Conservation (phyloP, 2,329 filamentous ascomycete species). For the Aspergillus sp. region DNA sequence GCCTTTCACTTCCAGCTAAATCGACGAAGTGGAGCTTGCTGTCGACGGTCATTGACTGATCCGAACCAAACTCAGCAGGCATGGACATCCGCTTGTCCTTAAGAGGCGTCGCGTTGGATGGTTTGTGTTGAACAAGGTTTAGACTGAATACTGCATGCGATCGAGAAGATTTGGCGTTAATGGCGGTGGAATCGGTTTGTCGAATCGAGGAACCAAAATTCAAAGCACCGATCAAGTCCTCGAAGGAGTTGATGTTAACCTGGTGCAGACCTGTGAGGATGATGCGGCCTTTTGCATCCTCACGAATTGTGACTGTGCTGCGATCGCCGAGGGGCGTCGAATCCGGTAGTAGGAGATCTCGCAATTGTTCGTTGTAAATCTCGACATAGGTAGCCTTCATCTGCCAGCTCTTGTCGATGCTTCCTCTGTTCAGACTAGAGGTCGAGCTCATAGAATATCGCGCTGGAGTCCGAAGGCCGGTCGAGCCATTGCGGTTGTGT, state of each 20-base stretch:
- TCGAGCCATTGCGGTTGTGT: slow-evolving; percentile 61
- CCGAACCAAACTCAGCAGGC: slow-evolving; percentile 67
- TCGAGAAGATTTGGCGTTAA: slow-evolving; percentile 95
- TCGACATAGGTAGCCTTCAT: slow-evolving; percentile 89
- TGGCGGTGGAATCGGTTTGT: slow-evolving; percentile 93
- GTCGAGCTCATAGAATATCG: slow-evolving; percentile 65
- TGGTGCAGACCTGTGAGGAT: slow-evolving; percentile 85
- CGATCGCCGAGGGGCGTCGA: slow-evolving; percentile 65
- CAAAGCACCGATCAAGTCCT: slow-evolving; percentile 82
- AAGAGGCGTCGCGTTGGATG: slow-evolving; percentile 37
- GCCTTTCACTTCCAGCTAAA: slow-evolving; percentile 88
- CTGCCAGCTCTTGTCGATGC: slow-evolving; percentile 73
- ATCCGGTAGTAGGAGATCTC: slow-evolving; percentile 83
- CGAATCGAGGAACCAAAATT: slow-evolving; percentile 92
- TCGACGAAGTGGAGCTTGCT: slow-evolving; percentile 99
- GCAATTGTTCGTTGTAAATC: slow-evolving; percentile 95
- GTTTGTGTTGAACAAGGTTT: slow-evolving; percentile 79
- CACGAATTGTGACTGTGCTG: slow-evolving; percentile 78
- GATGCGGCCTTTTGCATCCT: slow-evolving; percentile 92
- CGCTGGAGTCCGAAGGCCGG: slow-evolving; percentile 73
- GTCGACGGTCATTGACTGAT: slow-evolving; percentile 73
- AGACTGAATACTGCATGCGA: slow-evolving; percentile 97
- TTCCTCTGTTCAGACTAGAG: slow-evolving; percentile 41
- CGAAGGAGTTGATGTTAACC: slow-evolving; percentile 82
- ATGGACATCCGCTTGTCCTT: slow-evolving; percentile 83